Evolutionary conservation across 352 stramenopile genomes (phyloP).

Genomic region (Phytophthora idaei): DNA sequence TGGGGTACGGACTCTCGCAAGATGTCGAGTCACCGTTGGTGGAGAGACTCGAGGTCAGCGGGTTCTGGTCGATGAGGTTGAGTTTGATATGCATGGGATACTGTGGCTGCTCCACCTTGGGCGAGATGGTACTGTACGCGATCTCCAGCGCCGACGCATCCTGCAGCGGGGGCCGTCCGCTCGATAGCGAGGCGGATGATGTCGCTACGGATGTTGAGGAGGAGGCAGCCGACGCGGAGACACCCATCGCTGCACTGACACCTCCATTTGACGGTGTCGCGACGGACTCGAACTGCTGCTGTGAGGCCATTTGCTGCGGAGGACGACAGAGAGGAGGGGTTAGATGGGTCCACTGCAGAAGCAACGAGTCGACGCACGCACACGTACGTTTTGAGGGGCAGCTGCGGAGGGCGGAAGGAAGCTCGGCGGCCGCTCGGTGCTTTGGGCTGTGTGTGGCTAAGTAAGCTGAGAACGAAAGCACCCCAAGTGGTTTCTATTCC

Average conservation of each 20-base stretch:
- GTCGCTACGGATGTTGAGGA: slow-evolving; percentile 7
- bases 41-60: slow-evolving; percentile 49
- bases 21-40: slow-evolving; percentile 61
- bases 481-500: slow-evolving; percentile 17
- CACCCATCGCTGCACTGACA: slow-evolving; percentile 11
- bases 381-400: slow-evolving; percentile 19
- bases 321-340: slow-evolving; percentile 8
- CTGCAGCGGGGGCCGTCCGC: slow-evolving; percentile 32
- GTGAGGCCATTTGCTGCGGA: slow-evolving; percentile 30
- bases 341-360: slow-evolving; percentile 7
- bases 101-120: slow-evolving; percentile 62
- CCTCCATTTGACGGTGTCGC: slow-evolving; percentile 10
- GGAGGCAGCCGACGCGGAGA: slow-evolving; percentile 1
- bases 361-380: neutral
- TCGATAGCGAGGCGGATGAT: slow-evolving; percentile 11
- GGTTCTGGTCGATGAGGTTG: slow-evolving; percentile 79
- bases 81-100: slow-evolving; percentile 86
- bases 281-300: slow-evolving; percentile 28
- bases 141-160: slow-evolving; percentile 64
- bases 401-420: slow-evolving; percentile 36
- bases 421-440: slow-evolving; percentile 27
- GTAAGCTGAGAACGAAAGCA: slow-evolving; percentile 13
- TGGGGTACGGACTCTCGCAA: slow-evolving; percentile 75
- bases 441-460: slow-evolving; percentile 24
- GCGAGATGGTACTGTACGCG: slow-evolving; percentile 82